Evolutionary conservation across 129 eudicot genomes (phyloP).

Genomic region (Erigeron canadensis): DNA sequence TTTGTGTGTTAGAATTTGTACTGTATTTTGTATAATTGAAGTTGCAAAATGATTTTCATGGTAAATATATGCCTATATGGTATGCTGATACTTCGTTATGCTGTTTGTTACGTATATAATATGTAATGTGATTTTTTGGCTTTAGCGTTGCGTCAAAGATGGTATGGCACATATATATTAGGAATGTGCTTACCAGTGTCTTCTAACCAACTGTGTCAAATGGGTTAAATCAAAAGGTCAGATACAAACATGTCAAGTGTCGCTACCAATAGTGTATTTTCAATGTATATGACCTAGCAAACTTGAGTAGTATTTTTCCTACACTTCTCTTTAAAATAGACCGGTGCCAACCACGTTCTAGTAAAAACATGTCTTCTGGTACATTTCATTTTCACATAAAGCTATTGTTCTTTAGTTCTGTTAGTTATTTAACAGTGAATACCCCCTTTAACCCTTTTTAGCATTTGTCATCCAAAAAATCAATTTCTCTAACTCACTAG

Average conservation of each 20-base stretch:
- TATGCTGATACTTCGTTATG: neutral
- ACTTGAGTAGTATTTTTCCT: no score
- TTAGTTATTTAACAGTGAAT: neutral
- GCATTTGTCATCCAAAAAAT: neutral
- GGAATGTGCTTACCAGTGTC: no score
- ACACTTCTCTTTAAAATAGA: no score
- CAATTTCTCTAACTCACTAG: neutral
- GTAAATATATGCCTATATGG: neutral
- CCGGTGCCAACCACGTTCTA: no score
- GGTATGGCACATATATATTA: no score
- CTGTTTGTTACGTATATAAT: neutral
- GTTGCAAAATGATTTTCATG: neutral
- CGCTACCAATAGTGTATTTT: neutral
- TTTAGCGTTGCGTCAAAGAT: no score
- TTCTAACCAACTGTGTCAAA: neutral
- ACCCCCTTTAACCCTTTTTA: neutral
- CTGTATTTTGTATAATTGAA: slow-evolving; percentile 22
- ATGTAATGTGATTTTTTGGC: neutral
- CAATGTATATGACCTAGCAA: neutral
- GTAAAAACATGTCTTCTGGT: slow-evolving; percentile 40
- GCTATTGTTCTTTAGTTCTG: neutral
- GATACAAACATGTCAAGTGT: no score
- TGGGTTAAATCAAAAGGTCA: neutral
- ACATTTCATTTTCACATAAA: neutral
- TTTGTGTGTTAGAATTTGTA: slow-evolving; percentile 9